phyloP scores from a whole-genome alignment of 768 basidiomycete genomes.

The Phaeotremella skinneri region DNA sequence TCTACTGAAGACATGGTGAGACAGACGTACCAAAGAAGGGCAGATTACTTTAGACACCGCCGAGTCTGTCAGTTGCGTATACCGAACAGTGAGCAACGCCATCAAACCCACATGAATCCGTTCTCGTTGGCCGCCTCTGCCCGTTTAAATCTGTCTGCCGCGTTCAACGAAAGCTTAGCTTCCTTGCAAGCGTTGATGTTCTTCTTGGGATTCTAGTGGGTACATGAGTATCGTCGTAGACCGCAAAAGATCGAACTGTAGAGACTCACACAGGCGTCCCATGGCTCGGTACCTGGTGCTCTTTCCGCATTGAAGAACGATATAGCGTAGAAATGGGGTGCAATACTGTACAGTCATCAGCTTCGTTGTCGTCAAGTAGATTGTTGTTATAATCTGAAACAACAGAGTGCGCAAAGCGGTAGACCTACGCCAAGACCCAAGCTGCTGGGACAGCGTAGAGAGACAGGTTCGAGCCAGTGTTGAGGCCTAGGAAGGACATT shows the following conservation, averaged over 20 bases:
- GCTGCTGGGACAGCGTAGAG: slow-evolving; percentile 42
- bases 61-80: too few relatives aligned
- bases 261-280: slow-evolving; percentile 31
- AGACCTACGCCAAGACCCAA: slow-evolving; percentile 31
- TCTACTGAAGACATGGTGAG: background rate
- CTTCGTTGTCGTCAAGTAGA: background rate
- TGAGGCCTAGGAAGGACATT: slow-evolving; percentile 26
- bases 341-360: slow-evolving; percentile 22
- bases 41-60: too few relatives aligned
- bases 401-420: background rate
- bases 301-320: slow-evolving; percentile 27
- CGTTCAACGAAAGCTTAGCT: slow-evolving; percentile 28
- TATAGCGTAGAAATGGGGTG: slow-evolving; percentile 42
- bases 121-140: slow-evolving; percentile 44
- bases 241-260: background rate
- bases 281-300: slow-evolving; percentile 24
- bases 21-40: slow-evolving; percentile 23
- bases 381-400: background rate
- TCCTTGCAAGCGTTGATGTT: slow-evolving; percentile 24
- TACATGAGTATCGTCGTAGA: background rate
- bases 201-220: slow-evolving; percentile 13
- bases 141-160: slow-evolving; percentile 21
- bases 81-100: too few relatives aligned
- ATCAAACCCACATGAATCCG: slow-evolving; percentile 22
- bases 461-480: slow-evolving; percentile 33